These are phyloP conservation scores for Leccinum angustisporum DNA, from an alignment of 1,284 basidiomycete species.

Conservation along the genomic window DNA sequence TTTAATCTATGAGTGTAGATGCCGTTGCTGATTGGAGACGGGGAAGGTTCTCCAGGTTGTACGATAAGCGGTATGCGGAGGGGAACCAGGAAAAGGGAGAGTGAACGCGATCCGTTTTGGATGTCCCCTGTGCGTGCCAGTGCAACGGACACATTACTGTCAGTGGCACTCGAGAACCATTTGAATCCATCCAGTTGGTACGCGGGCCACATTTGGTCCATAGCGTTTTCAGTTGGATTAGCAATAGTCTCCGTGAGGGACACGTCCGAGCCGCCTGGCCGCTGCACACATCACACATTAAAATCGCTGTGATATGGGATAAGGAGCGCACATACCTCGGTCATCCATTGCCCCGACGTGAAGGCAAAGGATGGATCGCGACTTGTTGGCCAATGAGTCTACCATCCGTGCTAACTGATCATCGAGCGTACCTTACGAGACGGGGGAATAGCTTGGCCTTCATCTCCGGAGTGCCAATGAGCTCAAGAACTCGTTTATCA, in stretches of 20 bases:
- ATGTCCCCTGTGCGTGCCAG: slow-evolving; percentile 67
- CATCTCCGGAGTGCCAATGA: slow-evolving; percentile 60
- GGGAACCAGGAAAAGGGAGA: slow-evolving; percentile 73
- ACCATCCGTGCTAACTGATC: neutral
- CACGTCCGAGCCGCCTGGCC: slow-evolving; percentile 77
- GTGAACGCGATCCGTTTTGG: slow-evolving; percentile 54
- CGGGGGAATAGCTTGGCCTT: slow-evolving; percentile 56
- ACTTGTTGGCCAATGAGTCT: slow-evolving; percentile 36
- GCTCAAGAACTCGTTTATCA: slow-evolving; percentile 52
- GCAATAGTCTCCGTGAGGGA: slow-evolving; percentile 75
- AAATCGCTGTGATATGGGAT: neutral
- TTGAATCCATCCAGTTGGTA: slow-evolving; percentile 72
- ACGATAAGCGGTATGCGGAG: slow-evolving; percentile 54
- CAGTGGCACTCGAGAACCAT: slow-evolving; percentile 85
- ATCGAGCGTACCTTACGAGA: slow-evolving; percentile 51
- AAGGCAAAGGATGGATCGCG: slow-evolving; percentile 64
- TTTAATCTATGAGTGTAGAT: slow-evolving; percentile 75
- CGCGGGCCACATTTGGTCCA: slow-evolving; percentile 44
- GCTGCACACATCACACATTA: slow-evolving; percentile 37
- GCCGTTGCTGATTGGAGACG: slow-evolving; percentile 60
- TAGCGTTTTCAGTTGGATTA: slow-evolving; percentile 31
- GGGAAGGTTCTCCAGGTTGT: slow-evolving; percentile 39
- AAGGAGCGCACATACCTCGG: slow-evolving; percentile 48
- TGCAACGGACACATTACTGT: slow-evolving; percentile 70
- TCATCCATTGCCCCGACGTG: slow-evolving; percentile 85